Base-by-base conservation (phyloP, 345 rosid genomes). In the Lepidium aucheri region DNA sequence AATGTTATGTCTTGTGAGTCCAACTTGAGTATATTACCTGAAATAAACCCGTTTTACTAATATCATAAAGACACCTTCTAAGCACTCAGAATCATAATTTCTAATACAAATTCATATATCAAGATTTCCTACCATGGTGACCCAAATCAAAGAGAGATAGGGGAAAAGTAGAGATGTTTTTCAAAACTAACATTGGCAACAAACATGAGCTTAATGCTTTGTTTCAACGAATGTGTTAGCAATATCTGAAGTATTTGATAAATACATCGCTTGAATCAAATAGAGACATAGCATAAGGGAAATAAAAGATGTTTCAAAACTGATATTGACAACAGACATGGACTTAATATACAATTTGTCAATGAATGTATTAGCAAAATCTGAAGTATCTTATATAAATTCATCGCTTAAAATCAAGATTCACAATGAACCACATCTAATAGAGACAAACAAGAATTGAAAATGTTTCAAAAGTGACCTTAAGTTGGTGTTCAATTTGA, bases 1-100 rank as follows among this genome's bases (percentile, higher is more conserved):
- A 88, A 76, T 88, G 96, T 47, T 91, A 91, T 0, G 93, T 88
- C 75, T 90, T 86, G 72, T 84, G 89, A 1, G 72, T 79, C 86
- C 88, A 79, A 60, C 96, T 91, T 34, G 96, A 77, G 44, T 74
- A 88, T 8, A 91, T 86, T 70, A 88, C 96, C 89, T 90, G 86
- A 49, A 81, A 14, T 52, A 63, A 46, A 45, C 38, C 26, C 43
- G n/a, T n/a, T n/a, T n/a, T n/a, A 68, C 14, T 7, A 20, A 12
- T 24, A 50, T 28, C 32, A 28, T 28, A 28, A 1, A 28, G 7
- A 28, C 7, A 5, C 4, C 7, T 28, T 28, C 32, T 28, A 28
- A 28, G 32, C 32, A 28, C 7, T 28, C 32, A 28, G 5, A 26
- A 26, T 26, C 30, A 26, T 4, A 26, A 28, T 5, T 28, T 28